Evolutionary conservation across 768 basidiomycete species (phyloP).

Genomic region (Suillus fuscotomentosus): DNA sequence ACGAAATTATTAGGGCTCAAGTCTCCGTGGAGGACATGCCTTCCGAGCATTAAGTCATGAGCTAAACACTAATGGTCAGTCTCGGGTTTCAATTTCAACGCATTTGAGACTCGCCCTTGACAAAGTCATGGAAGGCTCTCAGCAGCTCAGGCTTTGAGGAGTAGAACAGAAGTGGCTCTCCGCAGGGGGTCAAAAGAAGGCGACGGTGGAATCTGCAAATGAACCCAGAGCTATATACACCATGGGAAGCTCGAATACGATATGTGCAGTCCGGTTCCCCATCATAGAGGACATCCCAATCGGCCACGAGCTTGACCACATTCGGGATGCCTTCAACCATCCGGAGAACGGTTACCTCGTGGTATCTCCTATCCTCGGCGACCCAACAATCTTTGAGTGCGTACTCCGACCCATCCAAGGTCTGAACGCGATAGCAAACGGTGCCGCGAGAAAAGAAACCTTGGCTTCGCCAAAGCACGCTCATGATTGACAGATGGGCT

Average conservation of each 20-base stretch:
- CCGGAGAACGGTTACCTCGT: background rate
- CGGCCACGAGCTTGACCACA: background rate
- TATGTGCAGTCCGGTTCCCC: background rate
- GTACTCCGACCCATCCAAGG: background rate
- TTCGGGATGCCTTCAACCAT: background rate
- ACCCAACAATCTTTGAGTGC: constrained; percentile 3
- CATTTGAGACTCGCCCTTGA: background rate
- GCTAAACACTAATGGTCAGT: background rate
- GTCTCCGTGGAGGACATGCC: background rate
- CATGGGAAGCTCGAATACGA: background rate
- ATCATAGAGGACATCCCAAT: background rate
- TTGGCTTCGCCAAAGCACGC: background rate
- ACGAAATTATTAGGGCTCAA: background rate
- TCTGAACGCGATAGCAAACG: background rate
- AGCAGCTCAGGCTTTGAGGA: background rate
- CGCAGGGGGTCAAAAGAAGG: background rate
- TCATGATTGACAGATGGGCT: background rate
- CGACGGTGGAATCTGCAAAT: background rate
- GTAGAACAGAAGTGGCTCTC: background rate
- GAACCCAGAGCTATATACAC: background rate
- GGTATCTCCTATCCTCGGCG: background rate
- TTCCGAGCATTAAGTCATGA: background rate
- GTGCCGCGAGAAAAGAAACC: background rate
- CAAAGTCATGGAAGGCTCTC: background rate
- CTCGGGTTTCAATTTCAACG: background rate